phyloP scores from a whole-genome alignment of 305 asterid species.

The Vinca major region DNA sequence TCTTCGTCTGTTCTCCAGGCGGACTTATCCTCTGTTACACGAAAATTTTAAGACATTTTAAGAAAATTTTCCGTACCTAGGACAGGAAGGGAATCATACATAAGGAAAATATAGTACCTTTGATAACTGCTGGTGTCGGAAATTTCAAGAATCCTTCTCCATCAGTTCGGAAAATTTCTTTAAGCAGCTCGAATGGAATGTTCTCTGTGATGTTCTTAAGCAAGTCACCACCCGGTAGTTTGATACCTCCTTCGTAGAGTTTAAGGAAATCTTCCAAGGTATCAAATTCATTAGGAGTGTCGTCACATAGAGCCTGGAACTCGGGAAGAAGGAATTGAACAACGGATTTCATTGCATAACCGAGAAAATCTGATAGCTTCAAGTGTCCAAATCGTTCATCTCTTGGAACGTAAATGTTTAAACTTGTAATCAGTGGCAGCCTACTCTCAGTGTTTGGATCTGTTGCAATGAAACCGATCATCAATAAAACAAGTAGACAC shows the following conservation, averaged over 20 bases:
- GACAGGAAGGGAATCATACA: background rate
- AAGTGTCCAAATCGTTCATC: slow-evolving; percentile 72
- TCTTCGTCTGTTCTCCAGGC: slow-evolving; percentile 94
- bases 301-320: slow-evolving; percentile 43
- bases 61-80: background rate
- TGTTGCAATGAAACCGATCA: slow-evolving; percentile 10
- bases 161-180: slow-evolving; percentile 52
- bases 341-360: slow-evolving; percentile 57
- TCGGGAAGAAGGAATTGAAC: slow-evolving; percentile 56
- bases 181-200: slow-evolving; percentile 50
- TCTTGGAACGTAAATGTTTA: slow-evolving; percentile 65
- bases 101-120: slow-evolving; percentile 34
- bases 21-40: slow-evolving; percentile 44
- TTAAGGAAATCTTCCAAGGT: slow-evolving; percentile 53
- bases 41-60: background rate
- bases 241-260: slow-evolving; percentile 42
- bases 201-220: slow-evolving; percentile 30
- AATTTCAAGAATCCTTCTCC: slow-evolving; percentile 50
- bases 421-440: slow-evolving; percentile 36
- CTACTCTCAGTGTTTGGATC: slow-evolving; percentile 67
- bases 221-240: slow-evolving; percentile 31
- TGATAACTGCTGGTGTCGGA: slow-evolving; percentile 64
- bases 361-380: slow-evolving; percentile 66
- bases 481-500: background rate
- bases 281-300: slow-evolving; percentile 53